phyloP scores from a whole-genome alignment of 768 basidiomycete genomes.

The Neoboletus subvelutipes region DNA sequence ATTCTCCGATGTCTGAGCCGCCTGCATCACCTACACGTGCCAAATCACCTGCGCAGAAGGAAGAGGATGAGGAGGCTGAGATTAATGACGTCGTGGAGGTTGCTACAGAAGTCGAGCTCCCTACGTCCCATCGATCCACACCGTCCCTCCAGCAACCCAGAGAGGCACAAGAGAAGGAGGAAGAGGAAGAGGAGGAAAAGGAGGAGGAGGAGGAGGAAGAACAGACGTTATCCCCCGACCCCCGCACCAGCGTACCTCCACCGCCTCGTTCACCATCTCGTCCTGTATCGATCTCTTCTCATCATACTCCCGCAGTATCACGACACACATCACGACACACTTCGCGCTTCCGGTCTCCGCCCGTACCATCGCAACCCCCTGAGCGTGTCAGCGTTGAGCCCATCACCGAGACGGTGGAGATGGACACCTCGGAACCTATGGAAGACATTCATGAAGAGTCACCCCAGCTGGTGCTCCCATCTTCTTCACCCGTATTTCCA shows the following conservation, averaged over 20 bases:
- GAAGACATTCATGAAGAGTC: slow-evolving; percentile 24
- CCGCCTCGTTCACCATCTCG: slow-evolving; percentile 22
- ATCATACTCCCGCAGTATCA: slow-evolving; percentile 19
- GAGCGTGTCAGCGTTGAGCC: slow-evolving; percentile 3
- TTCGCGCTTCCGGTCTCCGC: slow-evolving; percentile 16
- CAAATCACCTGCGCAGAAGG: slow-evolving; percentile 23
- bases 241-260: background rate
- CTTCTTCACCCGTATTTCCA: slow-evolving; percentile 20
- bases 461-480: slow-evolving; percentile 23
- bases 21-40: slow-evolving; percentile 27
- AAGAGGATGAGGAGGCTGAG: slow-evolving; percentile 29
- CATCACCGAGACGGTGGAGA: slow-evolving; percentile 9
- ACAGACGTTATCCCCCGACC: slow-evolving; percentile 3
- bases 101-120: slow-evolving; percentile 13
- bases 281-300: slow-evolving; percentile 8
- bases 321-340: slow-evolving; percentile 21
- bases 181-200: slow-evolving; percentile 16
- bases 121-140: slow-evolving; percentile 14
- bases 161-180: slow-evolving; percentile 14
- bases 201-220: slow-evolving; percentile 16
- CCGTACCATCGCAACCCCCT: slow-evolving; percentile 9
- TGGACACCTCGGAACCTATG: slow-evolving; percentile 18
- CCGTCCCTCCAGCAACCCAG: slow-evolving; percentile 14
- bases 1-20: slow-evolving; percentile 36
- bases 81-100: slow-evolving; percentile 15